These are phyloP conservation scores for Ophiostoma himal-ulmi DNA, from an alignment of 2,329 filamentous ascomycete genomes.

Conservation along the genomic window DNA sequence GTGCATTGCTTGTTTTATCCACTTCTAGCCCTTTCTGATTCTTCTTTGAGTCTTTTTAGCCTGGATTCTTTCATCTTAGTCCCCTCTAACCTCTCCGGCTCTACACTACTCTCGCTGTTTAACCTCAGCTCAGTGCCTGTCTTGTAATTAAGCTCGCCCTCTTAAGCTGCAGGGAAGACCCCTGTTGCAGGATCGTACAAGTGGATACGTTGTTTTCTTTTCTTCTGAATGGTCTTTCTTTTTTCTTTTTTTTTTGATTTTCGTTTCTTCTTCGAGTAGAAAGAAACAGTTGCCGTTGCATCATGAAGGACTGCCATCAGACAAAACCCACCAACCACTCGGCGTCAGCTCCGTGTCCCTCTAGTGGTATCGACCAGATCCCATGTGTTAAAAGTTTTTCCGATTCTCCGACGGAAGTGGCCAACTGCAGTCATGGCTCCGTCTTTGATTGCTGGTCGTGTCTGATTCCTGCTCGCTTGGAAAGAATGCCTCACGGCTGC, in stretches of 20 bases:
- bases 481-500: too few relatives aligned
- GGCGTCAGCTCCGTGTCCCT: not conserved
- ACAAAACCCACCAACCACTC: not conserved
- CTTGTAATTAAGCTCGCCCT: conserved; percentile 6
- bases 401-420: not conserved
- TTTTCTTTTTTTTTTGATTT: not conserved
- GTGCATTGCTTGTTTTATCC: not conserved
- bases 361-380: not conserved
- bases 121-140: conserved; percentile 7
- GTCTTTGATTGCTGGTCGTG: too few relatives aligned
- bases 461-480: too few relatives aligned
- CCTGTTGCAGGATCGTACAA: conserved; percentile 6
- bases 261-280: not conserved
- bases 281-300: too few relatives aligned
- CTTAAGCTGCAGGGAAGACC: not conserved
- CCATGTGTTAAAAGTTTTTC: not conserved
- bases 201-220: conserved; percentile 8
- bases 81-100: not conserved
- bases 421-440: too few relatives aligned
- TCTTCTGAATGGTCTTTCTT: not conserved
- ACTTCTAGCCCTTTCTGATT: not conserved
- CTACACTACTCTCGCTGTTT: not conserved
- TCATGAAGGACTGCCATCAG: too few relatives aligned
- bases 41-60: not conserved
- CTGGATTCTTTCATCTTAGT: not conserved